These are phyloP conservation scores for Ceratocystis huliohia DNA, from an alignment of 2,329 filamentous ascomycete species.

Conservation along the genomic window DNA sequence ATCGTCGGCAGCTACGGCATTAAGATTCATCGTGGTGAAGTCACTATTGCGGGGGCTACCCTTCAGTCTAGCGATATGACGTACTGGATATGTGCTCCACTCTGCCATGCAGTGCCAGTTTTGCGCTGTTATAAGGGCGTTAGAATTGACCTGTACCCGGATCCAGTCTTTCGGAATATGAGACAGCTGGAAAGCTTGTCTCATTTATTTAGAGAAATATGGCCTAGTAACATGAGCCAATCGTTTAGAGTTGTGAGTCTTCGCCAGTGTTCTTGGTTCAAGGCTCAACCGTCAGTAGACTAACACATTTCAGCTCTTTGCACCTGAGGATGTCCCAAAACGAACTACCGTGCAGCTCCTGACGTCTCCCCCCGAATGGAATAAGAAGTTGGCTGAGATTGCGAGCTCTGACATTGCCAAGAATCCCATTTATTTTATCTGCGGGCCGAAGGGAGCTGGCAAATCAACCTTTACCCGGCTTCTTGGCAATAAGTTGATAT, in stretches of 20 bases:
- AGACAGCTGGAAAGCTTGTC: conserved; percentile 46
- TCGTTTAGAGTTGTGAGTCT: conserved; percentile 40
- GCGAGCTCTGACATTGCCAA: conserved; percentile 27
- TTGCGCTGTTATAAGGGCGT: conserved; percentile 42
- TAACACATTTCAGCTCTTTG: conserved; percentile 37
- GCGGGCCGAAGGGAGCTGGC: conserved; percentile 58
- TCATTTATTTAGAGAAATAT: conserved; percentile 54
- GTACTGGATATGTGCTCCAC: conserved; percentile 51
- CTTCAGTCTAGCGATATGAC: conserved; percentile 37
- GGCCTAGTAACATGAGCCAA: conserved; percentile 37
- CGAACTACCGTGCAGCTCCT: conserved; percentile 41
- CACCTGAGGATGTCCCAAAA: conserved; percentile 40
- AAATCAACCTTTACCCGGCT: conserved; percentile 63
- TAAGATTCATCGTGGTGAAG: conserved; percentile 45
- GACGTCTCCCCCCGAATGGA: conserved; percentile 47
- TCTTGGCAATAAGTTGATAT: conserved; percentile 54
- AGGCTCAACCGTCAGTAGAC: conserved; percentile 16
- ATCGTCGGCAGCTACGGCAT: conserved; percentile 58
- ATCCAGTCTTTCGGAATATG: conserved; percentile 38
- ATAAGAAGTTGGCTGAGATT: conserved; percentile 39
- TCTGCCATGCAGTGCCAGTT: conserved; percentile 57
- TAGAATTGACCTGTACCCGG: conserved; percentile 43
- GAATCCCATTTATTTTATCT: conserved; percentile 42
- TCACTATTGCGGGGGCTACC: conserved; percentile 53
- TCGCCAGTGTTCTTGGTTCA: neutral